Evolutionary conservation across 192 early-diverging fungal species (phyloP).

Genomic region (Jimgerdemannia flammicorona): DNA sequence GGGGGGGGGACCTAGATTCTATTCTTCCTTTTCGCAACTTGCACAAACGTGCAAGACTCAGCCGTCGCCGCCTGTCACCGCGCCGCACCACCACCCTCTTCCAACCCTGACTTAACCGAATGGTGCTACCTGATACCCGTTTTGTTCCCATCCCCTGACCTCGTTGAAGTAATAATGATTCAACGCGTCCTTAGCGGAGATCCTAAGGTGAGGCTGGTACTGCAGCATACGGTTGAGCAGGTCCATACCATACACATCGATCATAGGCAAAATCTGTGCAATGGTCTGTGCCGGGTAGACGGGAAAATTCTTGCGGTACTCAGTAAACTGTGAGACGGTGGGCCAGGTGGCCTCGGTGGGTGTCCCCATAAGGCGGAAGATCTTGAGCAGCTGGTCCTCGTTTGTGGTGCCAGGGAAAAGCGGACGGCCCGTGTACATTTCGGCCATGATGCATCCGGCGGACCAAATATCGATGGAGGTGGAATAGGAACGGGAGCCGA

Average conservation of each 20-base stretch:
- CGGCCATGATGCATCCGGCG: slow-evolving; percentile 97
- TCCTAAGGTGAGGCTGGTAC: slow-evolving; percentile 66
- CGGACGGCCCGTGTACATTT: slow-evolving; percentile 78
- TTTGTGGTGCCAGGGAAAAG: slow-evolving; percentile 81
- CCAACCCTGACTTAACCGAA: background rate
- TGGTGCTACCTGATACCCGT: background rate
- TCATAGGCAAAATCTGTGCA: slow-evolving; percentile 68
- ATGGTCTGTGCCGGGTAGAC: slow-evolving; percentile 60
- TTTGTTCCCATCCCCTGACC: slow-evolving; percentile 3
- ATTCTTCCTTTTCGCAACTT: background rate
- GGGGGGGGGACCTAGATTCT: background rate
- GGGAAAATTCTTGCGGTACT: slow-evolving; percentile 69
- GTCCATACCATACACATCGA: slow-evolving; percentile 67
- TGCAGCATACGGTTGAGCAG: slow-evolving; percentile 69
- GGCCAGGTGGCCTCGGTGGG: slow-evolving; percentile 77
- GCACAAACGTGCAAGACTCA: background rate
- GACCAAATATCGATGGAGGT: slow-evolving; percentile 99
- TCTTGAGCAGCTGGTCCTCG: slow-evolving; percentile 76
- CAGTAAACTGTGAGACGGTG: slow-evolving; percentile 61
- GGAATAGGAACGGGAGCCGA: slow-evolving; percentile 92
- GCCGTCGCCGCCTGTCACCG: background rate
- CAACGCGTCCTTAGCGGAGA: slow-evolving; percentile 62
- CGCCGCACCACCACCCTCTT: too few relatives aligned
- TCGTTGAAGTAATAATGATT: slow-evolving; percentile 61
- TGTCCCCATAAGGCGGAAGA: slow-evolving; percentile 78